Evolutionary conservation across 805 yeast genomes (phyloP).

Genomic region (Metschnikowia santaceciliae): DNA sequence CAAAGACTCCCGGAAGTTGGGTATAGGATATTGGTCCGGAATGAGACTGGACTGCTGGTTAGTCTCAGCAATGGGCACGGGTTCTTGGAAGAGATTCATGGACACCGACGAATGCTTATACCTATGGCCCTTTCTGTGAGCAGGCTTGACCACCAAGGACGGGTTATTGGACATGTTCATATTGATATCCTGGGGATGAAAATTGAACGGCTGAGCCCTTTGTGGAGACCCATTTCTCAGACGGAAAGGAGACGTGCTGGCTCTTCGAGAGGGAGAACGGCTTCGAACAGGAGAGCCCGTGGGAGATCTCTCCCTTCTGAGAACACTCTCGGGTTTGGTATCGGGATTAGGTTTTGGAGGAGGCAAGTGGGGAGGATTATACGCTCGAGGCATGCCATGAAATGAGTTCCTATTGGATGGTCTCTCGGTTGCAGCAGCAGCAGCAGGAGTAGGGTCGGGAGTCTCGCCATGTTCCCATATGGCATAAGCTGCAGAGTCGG

Average conservation of each 20-base stretch:
- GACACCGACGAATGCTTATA: slow-evolving; percentile 96
- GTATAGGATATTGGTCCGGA: slow-evolving; percentile 69
- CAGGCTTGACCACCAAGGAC: slow-evolving; percentile 40
- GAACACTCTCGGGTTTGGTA: background rate
- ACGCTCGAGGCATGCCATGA: slow-evolving; percentile 15
- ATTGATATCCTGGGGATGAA: slow-evolving; percentile 48
- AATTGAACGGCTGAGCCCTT: slow-evolving; percentile 56
- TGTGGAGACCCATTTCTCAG: slow-evolving; percentile 14
- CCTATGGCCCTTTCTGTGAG: slow-evolving; percentile 88
- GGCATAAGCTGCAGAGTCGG: slow-evolving; percentile 24
- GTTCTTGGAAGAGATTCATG: slow-evolving; percentile 93
- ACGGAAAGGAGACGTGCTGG: slow-evolving; percentile 12
- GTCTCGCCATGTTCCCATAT: slow-evolving; percentile 27
- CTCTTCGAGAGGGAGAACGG: slow-evolving; percentile 25
- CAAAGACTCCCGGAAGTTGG: slow-evolving; percentile 60
- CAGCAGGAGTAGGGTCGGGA: background rate
- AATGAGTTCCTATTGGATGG: slow-evolving; percentile 22
- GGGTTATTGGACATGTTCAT: slow-evolving; percentile 16
- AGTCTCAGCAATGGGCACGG: slow-evolving; percentile 45
- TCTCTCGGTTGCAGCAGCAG: slow-evolving; percentile 7
- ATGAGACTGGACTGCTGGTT: slow-evolving; percentile 58
- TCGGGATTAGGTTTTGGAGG: slow-evolving; percentile 16
- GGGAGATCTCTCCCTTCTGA: slow-evolving; percentile 20
- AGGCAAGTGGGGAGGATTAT: slow-evolving; percentile 19
- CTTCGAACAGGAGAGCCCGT: slow-evolving; percentile 25